These are phyloP conservation scores for Pachysandra terminalis DNA, from an alignment of 164 flowering plant genomes.

Conservation along the genomic window DNA sequence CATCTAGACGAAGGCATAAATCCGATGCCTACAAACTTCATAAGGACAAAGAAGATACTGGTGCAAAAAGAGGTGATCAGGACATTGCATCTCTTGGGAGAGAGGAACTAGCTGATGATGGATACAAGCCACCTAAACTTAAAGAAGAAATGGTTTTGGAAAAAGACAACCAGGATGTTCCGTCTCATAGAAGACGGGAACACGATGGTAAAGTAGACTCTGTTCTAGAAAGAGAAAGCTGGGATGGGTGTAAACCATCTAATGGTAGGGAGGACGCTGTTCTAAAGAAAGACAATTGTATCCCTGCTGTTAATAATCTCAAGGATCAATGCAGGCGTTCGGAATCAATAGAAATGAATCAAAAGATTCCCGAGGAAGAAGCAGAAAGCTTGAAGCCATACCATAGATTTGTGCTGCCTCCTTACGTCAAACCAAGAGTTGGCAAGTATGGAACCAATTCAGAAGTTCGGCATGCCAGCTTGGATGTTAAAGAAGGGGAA, in stretches of 20 bases:
- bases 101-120: neutral
- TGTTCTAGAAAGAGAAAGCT: neutral
- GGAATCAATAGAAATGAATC: conserved; percentile 6
- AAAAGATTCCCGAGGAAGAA: conserved; percentile 21
- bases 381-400: conserved; percentile 21
- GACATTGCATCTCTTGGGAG: neutral
- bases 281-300: neutral
- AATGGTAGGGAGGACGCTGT: conserved; percentile 23
- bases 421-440: conserved; percentile 32
- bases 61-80: neutral
- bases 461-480: conserved; percentile 4
- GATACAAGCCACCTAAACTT: neutral
- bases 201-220: conserved; percentile 3
- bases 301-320: neutral
- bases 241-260: neutral
- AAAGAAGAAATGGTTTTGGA: neutral
- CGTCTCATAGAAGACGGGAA: conserved; percentile 9
- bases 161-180: neutral
- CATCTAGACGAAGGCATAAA: conserved; percentile 7
- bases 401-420: conserved; percentile 35
- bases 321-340: conserved; percentile 7
- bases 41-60: neutral
- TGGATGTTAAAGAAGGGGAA: conserved; percentile 12
- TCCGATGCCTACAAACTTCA: conserved; percentile 1
- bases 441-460: neutral